Evolutionary conservation across 768 basidiomycete genomes (phyloP).

Genomic region (Xerocomellus amylosporus): DNA sequence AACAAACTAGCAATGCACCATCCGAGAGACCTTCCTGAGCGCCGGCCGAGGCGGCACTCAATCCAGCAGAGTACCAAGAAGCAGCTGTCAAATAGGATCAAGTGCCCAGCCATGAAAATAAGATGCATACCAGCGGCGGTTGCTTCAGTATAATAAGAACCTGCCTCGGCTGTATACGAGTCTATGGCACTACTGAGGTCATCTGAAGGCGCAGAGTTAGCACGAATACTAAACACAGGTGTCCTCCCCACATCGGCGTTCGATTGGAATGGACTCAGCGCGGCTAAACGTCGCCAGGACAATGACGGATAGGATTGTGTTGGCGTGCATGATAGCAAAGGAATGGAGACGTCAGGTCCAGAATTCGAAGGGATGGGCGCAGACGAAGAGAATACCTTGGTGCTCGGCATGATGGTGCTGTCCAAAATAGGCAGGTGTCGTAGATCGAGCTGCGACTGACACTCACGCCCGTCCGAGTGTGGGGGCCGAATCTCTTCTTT

Average conservation of each 20-base stretch:
- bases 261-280: constrained; percentile 38
- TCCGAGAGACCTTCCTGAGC: constrained; percentile 20
- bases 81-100: constrained; percentile 4
- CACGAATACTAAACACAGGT: neutral
- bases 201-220: constrained; percentile 9
- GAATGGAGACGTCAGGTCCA: neutral
- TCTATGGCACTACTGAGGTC: constrained; percentile 40
- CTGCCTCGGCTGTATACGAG: constrained; percentile 38
- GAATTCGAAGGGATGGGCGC: constrained; percentile 4
- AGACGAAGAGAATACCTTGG: neutral
- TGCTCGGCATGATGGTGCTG: neutral
- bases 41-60: constrained; percentile 17
- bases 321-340: constrained; percentile 24
- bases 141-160: constrained; percentile 29
- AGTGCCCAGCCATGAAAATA: neutral
- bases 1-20: constrained; percentile 1
- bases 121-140: constrained; percentile 24
- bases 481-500: constrained; percentile 5
- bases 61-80: constrained; percentile 15
- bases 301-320: constrained; percentile 35
- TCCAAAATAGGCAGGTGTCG: constrained; percentile 27
- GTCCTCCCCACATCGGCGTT: constrained; percentile 42
- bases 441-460: constrained; percentile 15
- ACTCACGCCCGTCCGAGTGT: constrained; percentile 6
- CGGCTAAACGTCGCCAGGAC: constrained; percentile 33